These are phyloP conservation scores for Lunasporangiospora selenospora DNA, from an alignment of 192 early-diverging fungal genomes.

Conservation along the genomic window DNA sequence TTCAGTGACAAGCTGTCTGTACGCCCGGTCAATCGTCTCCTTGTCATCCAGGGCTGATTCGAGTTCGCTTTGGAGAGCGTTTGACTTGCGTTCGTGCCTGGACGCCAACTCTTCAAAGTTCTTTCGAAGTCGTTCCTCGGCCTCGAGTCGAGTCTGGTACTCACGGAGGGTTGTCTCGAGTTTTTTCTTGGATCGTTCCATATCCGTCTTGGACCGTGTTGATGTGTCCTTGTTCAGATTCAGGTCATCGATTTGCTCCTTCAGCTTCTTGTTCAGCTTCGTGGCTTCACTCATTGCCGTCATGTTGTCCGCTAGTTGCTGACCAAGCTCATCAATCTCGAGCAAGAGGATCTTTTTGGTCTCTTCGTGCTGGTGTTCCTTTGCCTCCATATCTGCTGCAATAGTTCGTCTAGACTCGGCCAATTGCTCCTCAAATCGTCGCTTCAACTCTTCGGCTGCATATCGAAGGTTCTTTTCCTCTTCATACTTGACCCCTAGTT, in stretches of 20 bases:
- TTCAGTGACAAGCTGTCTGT: slow-evolving; percentile 55
- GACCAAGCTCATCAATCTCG: slow-evolving; percentile 57
- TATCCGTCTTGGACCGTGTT: slow-evolving; percentile 46
- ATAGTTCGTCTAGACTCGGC: slow-evolving; percentile 64
- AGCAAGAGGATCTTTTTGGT: slow-evolving; percentile 58
- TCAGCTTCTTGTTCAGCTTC: slow-evolving; percentile 51
- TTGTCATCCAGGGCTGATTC: slow-evolving; percentile 55
- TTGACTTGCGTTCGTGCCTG: too few species aligned
- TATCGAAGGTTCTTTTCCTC: slow-evolving; percentile 55
- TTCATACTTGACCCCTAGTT: slow-evolving; percentile 62
- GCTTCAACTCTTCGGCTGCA: slow-evolving; percentile 65
- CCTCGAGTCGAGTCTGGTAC: too few species aligned
- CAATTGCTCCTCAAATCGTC: slow-evolving; percentile 64
- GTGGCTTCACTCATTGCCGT: slow-evolving; percentile 47
- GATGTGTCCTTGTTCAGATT: slow-evolving; percentile 62
- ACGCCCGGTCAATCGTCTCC: slow-evolving; percentile 64
- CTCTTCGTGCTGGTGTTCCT: slow-evolving; percentile 74
- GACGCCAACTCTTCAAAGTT: too few species aligned
- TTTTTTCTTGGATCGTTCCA: slow-evolving; percentile 55
- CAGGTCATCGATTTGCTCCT: slow-evolving; percentile 66
- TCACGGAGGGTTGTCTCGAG: too few species aligned
- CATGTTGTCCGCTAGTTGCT: slow-evolving; percentile 56
- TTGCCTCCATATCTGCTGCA: slow-evolving; percentile 57
- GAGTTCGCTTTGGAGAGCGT: too few species aligned
- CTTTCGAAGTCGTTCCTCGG: too few species aligned